Base-by-base conservation (phyloP, 371 early-diverging fungal genomes). In the Zopfochytrium polystomum region DNA sequence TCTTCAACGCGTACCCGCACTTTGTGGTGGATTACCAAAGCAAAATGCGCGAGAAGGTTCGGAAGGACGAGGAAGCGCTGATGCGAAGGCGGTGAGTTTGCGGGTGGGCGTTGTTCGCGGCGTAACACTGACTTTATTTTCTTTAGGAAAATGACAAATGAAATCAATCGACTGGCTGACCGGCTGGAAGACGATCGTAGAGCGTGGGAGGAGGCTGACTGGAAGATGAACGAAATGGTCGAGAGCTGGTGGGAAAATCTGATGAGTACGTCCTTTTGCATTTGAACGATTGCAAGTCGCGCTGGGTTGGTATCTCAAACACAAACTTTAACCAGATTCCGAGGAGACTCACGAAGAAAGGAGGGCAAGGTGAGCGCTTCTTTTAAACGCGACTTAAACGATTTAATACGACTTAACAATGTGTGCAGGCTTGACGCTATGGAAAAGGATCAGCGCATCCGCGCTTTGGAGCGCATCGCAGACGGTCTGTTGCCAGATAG, bases 241-340 rank as follows among this genome's bases (percentile, higher is more conserved):
- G 77, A 76, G 43, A 66, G 68, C 60, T 81, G 82, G 82, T 81
- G 82, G 82, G 70, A 71, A 30, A 50, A 55, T 5, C 75, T 78
- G 71, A 66, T 76, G 55, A 67, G 76, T 72, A 59, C 30, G 60
- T 50, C 20, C 3, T 2, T 25, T 47, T 29, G 58, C 49, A 30
- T 31, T 51, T 23, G 22, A 13, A 25, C 26, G 0, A n/a, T 38
- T 38, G 9, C n/a, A 11, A n/a, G 38, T 38, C 11, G 38, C 9
- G n/a, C 9, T 38, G 38, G 9, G n/a, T n/a, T 11, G 38, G 11
- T 38, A 38, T 22, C 45, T 6, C 18, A 11, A 44, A 23, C 42
- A 4, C 13, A 22, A n/a, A 25, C 27, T 38, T 18, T 18, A 38
- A 38, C 7, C 20, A 68, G 72, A 55, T 43, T 66, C 63, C 35